These are phyloP conservation scores for Albizia julibrissin DNA, from an alignment of 306 rosid species.

Conservation along the genomic window DNA sequence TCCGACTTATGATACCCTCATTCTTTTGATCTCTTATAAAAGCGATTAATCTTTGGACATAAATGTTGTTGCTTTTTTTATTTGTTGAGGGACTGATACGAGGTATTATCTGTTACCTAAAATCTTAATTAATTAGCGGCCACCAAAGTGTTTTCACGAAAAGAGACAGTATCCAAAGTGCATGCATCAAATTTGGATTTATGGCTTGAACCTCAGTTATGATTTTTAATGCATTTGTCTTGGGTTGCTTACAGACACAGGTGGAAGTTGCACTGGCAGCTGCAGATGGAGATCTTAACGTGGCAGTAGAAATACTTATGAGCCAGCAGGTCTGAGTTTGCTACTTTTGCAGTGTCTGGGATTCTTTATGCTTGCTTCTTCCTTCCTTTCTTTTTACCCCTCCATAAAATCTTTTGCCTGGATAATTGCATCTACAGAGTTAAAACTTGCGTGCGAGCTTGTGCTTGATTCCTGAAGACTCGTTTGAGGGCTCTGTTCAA, in stretches of 20 bases:
- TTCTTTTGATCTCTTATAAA: neutral
- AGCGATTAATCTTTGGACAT: too few relatives aligned
- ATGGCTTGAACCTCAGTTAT: slow-evolving; percentile 22
- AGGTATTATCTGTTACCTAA: too few relatives aligned
- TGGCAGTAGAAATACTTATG: slow-evolving; percentile 95
- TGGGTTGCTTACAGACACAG: slow-evolving; percentile 73
- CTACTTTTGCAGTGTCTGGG: neutral
- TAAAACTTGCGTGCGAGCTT: slow-evolving; percentile 34
- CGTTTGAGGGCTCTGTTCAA: slow-evolving; percentile 1
- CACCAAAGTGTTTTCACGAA: neutral
- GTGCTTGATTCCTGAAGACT: slow-evolving; percentile 20
- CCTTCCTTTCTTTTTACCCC: neutral
- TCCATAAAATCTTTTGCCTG: slow-evolving; percentile 10
- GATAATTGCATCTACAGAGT: slow-evolving; percentile 50
- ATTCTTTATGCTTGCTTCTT: neutral
- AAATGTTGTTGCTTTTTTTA: too few relatives aligned
- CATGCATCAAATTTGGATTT: slow-evolving; percentile 26
- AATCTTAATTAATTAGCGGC: neutral
- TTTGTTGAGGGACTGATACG: too few relatives aligned
- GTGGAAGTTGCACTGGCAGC: slow-evolving; percentile 97
- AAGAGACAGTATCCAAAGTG: slow-evolving; percentile 9
- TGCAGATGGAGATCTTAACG: slow-evolving; percentile 91
- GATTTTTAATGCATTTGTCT: slow-evolving; percentile 31
- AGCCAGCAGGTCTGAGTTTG: slow-evolving; percentile 80
- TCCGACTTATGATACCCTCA: slow-evolving; percentile 10